These are phyloP conservation scores for Fusarium floridanum DNA, from an alignment of 2,329 filamentous ascomycete species.

Conservation along the genomic window DNA sequence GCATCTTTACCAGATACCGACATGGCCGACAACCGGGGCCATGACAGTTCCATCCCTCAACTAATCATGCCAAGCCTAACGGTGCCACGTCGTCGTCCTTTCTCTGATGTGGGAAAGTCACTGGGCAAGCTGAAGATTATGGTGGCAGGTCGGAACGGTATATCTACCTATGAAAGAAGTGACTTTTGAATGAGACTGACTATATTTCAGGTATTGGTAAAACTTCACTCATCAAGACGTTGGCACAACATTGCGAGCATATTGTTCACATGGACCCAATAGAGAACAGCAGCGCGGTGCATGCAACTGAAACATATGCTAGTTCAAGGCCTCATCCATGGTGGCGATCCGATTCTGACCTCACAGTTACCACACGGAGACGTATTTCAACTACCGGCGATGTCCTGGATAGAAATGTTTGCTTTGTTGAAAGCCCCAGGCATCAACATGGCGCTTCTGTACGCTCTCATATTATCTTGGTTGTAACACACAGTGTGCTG, in stretches of 20 bases:
- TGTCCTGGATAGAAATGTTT: conserved; percentile 90
- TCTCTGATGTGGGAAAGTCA: conserved; percentile 86
- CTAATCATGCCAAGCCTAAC: conserved; percentile 98
- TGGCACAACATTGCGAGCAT: conserved; percentile 88
- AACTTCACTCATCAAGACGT: conserved; percentile 87
- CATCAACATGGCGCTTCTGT: conserved; percentile 68
- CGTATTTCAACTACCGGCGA: conserved; percentile 76
- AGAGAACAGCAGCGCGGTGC: conserved; percentile 46
- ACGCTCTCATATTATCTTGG: conserved; percentile 46
- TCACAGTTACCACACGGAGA: conserved; percentile 67
- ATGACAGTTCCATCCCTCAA: conserved; percentile 68
- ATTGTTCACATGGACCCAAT: conserved; percentile 92
- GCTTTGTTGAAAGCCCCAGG: conserved; percentile 89
- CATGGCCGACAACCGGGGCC: conserved; percentile 31
- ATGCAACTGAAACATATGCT: conserved; percentile 77
- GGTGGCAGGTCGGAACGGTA: conserved; percentile 83
- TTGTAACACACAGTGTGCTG: conserved; percentile 41
- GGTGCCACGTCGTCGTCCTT: conserved; percentile 89
- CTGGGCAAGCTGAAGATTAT: conserved; percentile 92
- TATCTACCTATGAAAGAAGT: conserved; percentile 10
- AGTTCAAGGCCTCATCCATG: conserved; percentile 87
- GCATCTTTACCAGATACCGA: conserved; percentile 28
- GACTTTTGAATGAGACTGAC: conserved; percentile 6
- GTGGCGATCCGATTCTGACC: conserved; percentile 89
- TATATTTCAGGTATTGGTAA: conserved; percentile 79